Conservation (phyloP, 2,329 filamentous ascomycete genomes). For the Tolypocladium ophioglossoides region DNA sequence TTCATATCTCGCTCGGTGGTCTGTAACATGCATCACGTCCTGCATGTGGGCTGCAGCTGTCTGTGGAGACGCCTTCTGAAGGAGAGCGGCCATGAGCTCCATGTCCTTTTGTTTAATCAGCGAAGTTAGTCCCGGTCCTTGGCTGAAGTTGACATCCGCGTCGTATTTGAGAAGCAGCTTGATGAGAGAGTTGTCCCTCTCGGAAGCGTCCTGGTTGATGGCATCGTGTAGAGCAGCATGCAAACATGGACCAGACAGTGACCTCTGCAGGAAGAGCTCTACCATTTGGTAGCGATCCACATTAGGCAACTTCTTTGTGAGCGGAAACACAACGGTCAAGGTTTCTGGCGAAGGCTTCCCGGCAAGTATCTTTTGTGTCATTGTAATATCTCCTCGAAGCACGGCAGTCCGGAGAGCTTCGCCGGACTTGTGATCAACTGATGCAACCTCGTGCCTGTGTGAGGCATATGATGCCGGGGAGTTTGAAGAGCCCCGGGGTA, state of each 20-base stretch:
- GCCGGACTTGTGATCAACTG: conserved; percentile 40
- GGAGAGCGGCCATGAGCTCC: conserved; percentile 31
- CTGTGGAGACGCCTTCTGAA: conserved; percentile 34
- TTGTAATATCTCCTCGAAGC: conserved; percentile 29
- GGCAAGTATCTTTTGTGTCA: conserved; percentile 35
- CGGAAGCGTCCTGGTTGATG: conserved; percentile 35
- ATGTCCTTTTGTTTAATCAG: conserved; percentile 39
- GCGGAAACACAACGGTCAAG: conserved; percentile 36
- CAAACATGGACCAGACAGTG: conserved; percentile 34
- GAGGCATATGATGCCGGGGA: conserved; percentile 17
- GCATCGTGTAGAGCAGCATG: conserved; percentile 40
- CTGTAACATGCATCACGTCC: conserved; percentile 33
- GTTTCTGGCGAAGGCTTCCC: conserved; percentile 36
- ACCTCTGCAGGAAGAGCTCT: conserved; percentile 37
- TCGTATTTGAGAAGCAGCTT: conserved; percentile 39
- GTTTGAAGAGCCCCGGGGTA: conserved; percentile 8
- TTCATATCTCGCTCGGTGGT: conserved; percentile 30
- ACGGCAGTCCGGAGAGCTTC: conserved; percentile 40
- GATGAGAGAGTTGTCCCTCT: conserved; percentile 40
- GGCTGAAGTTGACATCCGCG: conserved; percentile 43
- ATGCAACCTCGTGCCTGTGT: conserved; percentile 38
- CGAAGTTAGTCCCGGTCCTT: conserved; percentile 35
- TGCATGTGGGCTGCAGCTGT: conserved; percentile 37
- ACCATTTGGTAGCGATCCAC: conserved; percentile 36
- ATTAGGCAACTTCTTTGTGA: conserved; percentile 30